Conservation (phyloP, 2,329 filamentous ascomycete species). For the Cercospora canescens region DNA sequence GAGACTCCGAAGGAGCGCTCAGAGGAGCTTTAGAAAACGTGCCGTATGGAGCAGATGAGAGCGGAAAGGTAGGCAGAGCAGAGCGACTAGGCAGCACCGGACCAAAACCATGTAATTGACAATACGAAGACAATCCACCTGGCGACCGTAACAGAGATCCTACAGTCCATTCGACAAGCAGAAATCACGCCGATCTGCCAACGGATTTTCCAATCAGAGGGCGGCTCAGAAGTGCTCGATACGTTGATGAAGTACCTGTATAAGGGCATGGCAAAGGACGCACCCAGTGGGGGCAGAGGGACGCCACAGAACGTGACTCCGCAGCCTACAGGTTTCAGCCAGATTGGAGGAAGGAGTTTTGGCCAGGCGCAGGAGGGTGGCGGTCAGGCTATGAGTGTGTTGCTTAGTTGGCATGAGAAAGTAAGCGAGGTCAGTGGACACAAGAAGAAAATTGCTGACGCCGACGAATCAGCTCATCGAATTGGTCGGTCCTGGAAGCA, state of each 20-base stretch:
- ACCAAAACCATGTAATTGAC: background rate
- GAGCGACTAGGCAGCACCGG: constrained; percentile 11
- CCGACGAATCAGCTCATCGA: constrained; percentile 66
- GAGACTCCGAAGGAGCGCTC: constrained; percentile 84
- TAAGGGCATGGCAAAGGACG: constrained; percentile 72
- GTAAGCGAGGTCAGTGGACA: constrained; percentile 32
- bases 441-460: constrained; percentile 3
- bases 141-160: constrained; percentile 84
- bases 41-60: constrained; percentile 64
- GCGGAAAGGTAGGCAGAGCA: constrained; percentile 49
- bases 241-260: constrained; percentile 98
- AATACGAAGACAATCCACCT: constrained; percentile 61
- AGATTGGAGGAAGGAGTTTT: constrained; percentile 56
- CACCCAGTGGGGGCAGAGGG: constrained; percentile 26
- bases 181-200: constrained; percentile 91
- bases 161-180: constrained; percentile 93
- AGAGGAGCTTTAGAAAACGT: constrained; percentile 81
- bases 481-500: constrained; percentile 81
- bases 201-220: constrained; percentile 74
- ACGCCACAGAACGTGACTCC: constrained; percentile 57
- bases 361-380: constrained; percentile 64
- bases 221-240: constrained; percentile 82
- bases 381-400: constrained; percentile 89
- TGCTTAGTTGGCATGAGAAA: constrained; percentile 99
- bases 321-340: constrained; percentile 85